Base-by-base conservation (phyloP, 768 basidiomycete species). In the Ephemerocybe angulata region DNA sequence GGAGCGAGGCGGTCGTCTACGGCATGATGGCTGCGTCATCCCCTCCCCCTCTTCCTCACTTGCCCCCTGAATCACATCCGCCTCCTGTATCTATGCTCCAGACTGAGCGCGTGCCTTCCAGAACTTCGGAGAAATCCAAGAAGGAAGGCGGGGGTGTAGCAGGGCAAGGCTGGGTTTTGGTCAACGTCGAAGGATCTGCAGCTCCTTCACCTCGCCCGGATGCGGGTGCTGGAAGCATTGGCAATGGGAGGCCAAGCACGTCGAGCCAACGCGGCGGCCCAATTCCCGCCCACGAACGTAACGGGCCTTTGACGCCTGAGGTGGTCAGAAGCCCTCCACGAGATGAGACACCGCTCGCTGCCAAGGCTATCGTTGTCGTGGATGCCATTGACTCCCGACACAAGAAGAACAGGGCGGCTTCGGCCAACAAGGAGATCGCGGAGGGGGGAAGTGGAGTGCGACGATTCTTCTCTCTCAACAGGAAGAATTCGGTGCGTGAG, bases 1-100 rank as follows among this genome's bases (percentile, higher is more conserved):
- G 82, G 66, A 88, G 87, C 56, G 86, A 88, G 65, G 79, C 80
- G 5, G 86, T 81, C 2, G 64, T 84, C 57, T 76, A 86, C 37
- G 78, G 79, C 4, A 68, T 84, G 57, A 78, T 80, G 25, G 62
- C 72, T 38, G 65, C 76, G 6, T 68, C 66, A 13, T 60, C 62
- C 28, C 63, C 65, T 25, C 48, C 56, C 10, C 60, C 66, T 11
- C 66, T 67, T 25, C 41, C 55, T n/a, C 53, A 56, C 37, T 52
- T 50, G 57, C 50, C 54, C 62, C 37, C 50, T 27, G n/a, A 11
- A 47, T 44, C 40, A 7, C 22, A 10, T 17, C 28, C 37, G 4
- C 49, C 33, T 11, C 48, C 63, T 24, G 35, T 54, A 67, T 13
- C 25, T 30, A 30, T 30, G 2, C 27, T 21, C 13, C 46, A 29